phyloP scores from a whole-genome alignment of 768 basidiomycete species.

The Boletus coccyginus region DNA sequence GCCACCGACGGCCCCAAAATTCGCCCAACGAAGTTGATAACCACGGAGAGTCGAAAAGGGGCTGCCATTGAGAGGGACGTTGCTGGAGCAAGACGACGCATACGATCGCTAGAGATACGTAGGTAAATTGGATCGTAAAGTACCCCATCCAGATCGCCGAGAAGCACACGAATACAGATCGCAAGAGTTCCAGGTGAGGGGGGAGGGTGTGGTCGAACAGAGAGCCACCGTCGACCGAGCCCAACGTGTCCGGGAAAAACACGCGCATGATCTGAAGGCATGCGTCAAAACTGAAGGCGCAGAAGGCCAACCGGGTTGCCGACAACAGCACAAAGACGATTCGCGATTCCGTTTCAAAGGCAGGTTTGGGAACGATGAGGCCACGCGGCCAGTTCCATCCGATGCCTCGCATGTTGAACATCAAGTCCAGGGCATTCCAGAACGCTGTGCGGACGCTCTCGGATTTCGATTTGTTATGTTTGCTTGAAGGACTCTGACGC shows the following conservation, averaged over 20 bases:
- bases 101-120: constrained; percentile 41
- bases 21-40: constrained; percentile 51
- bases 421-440: constrained; percentile 28
- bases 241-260: constrained; percentile 41
- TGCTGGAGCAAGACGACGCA: constrained; percentile 46
- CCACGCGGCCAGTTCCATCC: constrained; percentile 27
- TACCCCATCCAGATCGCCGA: constrained; percentile 46
- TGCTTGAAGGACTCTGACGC: background rate
- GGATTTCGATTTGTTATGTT: background rate
- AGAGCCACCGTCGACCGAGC: constrained; percentile 31
- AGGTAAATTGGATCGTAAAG: constrained; percentile 41
- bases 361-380: constrained; percentile 12
- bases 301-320: background rate
- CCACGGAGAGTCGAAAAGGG: constrained; percentile 57
- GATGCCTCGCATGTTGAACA: constrained; percentile 20
- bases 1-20: constrained; percentile 65
- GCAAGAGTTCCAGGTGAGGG: constrained; percentile 31
- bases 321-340: constrained; percentile 14
- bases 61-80: constrained; percentile 55
- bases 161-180: constrained; percentile 42
- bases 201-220: constrained; percentile 36
- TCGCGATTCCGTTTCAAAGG: constrained; percentile 16
- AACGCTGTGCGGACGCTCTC: constrained; percentile 6
- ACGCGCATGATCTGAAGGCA: constrained; percentile 10
- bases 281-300: constrained; percentile 9